Evolutionary conservation across 2,329 filamentous ascomycete genomes (phyloP), one percentile per base, ranked within the genome.

Genomic region (Pseudogymnoascus sp.): DNA sequence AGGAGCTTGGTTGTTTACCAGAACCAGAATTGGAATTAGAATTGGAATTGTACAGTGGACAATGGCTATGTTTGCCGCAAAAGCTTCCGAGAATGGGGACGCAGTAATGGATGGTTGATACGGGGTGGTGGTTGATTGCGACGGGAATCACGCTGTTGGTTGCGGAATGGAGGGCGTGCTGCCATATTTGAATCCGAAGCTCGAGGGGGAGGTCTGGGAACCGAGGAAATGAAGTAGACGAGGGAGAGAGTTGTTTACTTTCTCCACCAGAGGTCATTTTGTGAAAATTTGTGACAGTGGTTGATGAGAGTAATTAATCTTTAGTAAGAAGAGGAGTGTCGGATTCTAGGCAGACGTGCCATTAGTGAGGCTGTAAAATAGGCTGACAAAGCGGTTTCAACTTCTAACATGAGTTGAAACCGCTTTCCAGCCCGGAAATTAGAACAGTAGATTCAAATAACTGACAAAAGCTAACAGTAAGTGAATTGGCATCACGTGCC

Each of bases 141-240:
- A 63, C 47, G 53, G 62, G 62, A 63, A 63, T 63, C 62, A 60
- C 47, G 50, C 62, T 35, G 62, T 60, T 25, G 18, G 47, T 16
- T 63, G 61, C 61, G 47, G 61, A 63, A 37, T 60, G 47, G 53
- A 63, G 62, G 50, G 62, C 62, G 62, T 63, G 50, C 62, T 60
- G 53, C 62, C 62, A 63, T 63, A 63, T 63, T 63, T 63, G 62
- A 60, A 63, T 40, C 35, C 62, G 62, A 31, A 63, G 62, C 62
- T 63, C 62, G 50, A 40, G 31, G 50, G 62, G 23, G 31, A 63
- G 53, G 31, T 63, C 31, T 40, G 53, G 60, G 53, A 63, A 63
- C 38, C 62, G 44, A 63, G 16, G 33, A 63, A 63, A 63, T 63
- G 53, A 60, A 60, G 62, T 63, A 60, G 62, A 63, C 35, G 62